Evolutionary conservation across 805 yeast genomes (phyloP).

Genomic region (Kurtzmaniella cleridarum): DNA sequence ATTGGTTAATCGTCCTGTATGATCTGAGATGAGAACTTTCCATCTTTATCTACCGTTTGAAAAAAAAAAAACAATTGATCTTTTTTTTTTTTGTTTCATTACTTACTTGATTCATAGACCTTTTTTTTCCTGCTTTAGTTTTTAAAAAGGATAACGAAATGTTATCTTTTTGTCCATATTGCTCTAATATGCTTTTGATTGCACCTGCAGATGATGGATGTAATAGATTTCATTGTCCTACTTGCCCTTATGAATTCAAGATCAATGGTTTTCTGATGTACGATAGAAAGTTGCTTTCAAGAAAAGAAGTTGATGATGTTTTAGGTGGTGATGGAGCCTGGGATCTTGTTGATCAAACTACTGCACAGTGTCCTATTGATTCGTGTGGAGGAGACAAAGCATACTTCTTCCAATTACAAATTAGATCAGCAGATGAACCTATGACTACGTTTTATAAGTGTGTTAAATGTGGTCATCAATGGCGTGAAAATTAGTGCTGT

Average conservation of each 20-base stretch:
- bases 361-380: constrained; percentile 87
- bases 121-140: not conserved
- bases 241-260: constrained; percentile 94
- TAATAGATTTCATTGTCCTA: constrained; percentile 77
- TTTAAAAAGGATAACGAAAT: constrained; percentile 30
- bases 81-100: too few relatives aligned
- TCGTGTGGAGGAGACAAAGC: constrained; percentile 86
- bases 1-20: not conserved
- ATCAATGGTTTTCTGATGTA: constrained; percentile 78
- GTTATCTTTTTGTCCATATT: constrained; percentile 93
- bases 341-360: constrained; percentile 97
- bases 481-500: constrained; percentile 82
- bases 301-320: constrained; percentile 94
- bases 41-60: too few relatives aligned
- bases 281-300: constrained; percentile 75
- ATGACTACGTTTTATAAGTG: constrained; percentile 98
- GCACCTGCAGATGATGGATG: constrained; percentile 50
- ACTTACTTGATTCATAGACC: too few relatives aligned
- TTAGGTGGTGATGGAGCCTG: constrained; percentile 96
- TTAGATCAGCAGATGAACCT: constrained; percentile 97
- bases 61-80: too few relatives aligned
- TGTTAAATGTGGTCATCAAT: constrained; percentile 86
- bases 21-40: too few relatives aligned
- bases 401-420: constrained; percentile 93
- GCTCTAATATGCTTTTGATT: constrained; percentile 84